Base-by-base conservation (phyloP, 2,329 filamentous ascomycete genomes). In the Camillea tinctor region DNA sequence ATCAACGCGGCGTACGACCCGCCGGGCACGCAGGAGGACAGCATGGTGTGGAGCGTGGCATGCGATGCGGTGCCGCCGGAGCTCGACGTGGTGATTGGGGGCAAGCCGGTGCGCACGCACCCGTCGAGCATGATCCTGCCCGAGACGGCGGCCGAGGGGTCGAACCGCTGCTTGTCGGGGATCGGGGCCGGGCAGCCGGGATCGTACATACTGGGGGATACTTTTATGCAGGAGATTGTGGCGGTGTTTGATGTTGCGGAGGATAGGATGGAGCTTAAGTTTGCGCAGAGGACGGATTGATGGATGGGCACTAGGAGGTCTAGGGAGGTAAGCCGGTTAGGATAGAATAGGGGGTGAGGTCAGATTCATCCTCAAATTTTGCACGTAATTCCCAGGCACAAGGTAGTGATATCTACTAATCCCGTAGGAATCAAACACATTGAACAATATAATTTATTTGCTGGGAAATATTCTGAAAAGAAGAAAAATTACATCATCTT, bases 91-190 rank as follows among this genome's bases (percentile, higher is more conserved):
- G 66, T 70, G 54, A 69, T 73, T 23, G 71, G 70, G 58, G 70
- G 69, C 50, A 65, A 64, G 56, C 63, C 68, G 54, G 52, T 75
- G 59, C 69, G 65, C 55, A 72, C 72, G 24, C 65, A 73, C 58
- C 66, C 70, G 2, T 64, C 66, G 50, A 74, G 68, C 63, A 74
- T 73, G 68, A 70, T 72, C 56, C 63, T 76, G 36, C 67, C 70
- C 8, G 65, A 73, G 60, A 66, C 71, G 17, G 65, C 58, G 36
- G 57, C 66, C 52, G 61, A 59, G 17, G 55, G 54, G n/a, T 61
- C 64, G 13, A 69, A 67, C 22, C 58, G 63, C 30, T 74, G 72
- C 49, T 52, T 68, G 6, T 71, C 70, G 1, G 72, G 71, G 5
- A 68, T 71, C 50, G 67, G 60, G 3, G 61, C 64, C 2, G 63